A percentile compares a stretch with the other conserved stretches of the same genome.
These are phyloP conservation scores for Taiozyma sp. DNA, from an alignment of 1,139 yeast species.

Conservation along the genomic window DNA sequence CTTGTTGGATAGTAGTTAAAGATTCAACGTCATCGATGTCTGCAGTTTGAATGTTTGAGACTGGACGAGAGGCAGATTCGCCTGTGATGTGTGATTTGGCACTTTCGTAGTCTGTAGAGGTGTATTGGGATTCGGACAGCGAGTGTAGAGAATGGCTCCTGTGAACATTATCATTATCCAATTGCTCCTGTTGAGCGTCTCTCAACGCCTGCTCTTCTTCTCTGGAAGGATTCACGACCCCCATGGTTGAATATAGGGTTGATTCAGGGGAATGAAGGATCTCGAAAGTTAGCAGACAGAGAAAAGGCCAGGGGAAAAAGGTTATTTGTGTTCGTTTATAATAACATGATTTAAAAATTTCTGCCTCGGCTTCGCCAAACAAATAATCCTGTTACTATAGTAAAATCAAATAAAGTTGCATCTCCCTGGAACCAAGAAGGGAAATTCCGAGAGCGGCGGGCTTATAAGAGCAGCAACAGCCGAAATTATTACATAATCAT, in stretches of 20 bases:
- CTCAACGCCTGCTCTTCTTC: conserved; percentile 37
- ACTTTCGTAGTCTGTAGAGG: conserved; percentile 20
- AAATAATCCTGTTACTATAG: not conserved
- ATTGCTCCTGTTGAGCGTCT: conserved; percentile 24
- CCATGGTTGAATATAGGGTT: conserved; percentile 2
- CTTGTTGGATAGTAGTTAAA: not conserved
- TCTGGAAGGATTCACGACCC: conserved; percentile 32
- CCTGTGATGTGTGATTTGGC: conserved; percentile 15
- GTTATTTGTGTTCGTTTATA: not conserved
- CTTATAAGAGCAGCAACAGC: not conserved
- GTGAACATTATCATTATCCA: not conserved
- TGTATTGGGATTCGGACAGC: conserved; percentile 2
- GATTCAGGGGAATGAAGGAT: not conserved
- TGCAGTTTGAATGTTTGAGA: not conserved
- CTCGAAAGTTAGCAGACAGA: too few relatives aligned
- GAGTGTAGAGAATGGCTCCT: conserved; percentile 1
- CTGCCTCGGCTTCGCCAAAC: not conserved
- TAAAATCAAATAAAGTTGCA: not conserved
- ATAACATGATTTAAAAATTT: not conserved
- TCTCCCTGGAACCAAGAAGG: not conserved
- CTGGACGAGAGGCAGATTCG: conserved; percentile 1
- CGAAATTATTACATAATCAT: too few relatives aligned
- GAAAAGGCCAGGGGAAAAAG: not conserved
- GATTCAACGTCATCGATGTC: not conserved
- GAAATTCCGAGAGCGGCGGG: not conserved